Evolutionary conservation across 306 rosid species (phyloP), one percentile per base, ranked within the genome.

Genomic region (Acacia confusa): DNA sequence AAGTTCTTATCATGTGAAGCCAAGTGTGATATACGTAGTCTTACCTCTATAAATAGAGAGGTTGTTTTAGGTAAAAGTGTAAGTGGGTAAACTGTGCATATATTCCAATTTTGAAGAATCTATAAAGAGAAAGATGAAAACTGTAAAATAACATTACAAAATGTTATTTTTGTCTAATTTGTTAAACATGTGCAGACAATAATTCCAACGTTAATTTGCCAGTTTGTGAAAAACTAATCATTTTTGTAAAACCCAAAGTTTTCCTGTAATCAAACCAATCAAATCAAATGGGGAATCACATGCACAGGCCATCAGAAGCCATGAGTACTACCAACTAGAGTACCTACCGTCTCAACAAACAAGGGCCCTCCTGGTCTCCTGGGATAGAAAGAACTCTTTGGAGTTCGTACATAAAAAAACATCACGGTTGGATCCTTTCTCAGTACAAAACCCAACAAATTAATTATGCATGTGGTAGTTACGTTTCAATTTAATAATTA

Each of bases 271-370:
- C 9, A 57, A 57, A 22, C 28, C 64, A n/a, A 57, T n/a, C 28
- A 22, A n/a, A 57, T 57, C 64, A 57, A 57, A 22, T 3, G 64
- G 30, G 30, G 15, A 75, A 22, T 71, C 68, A 75, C 71, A 72
- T 77, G 89, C 84, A 67, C 30, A 76, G 41, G 41, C 84, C 70
- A 70, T 48, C 80, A 72, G 72, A 43, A 71, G 70, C 73, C 67
- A 69, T 66, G 50, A 65, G 38, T 50, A 71, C 84, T 81, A 84
- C 81, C 78, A 52, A 40, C 28, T 53, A 66, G 81, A 52, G 91
- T 82, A 84, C 85, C 78, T 69, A 71, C 73, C 13, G 7, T 43
- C 30, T 32, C 7, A 69, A 22, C 32, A 69, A 40, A 73, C 57
- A 76, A 79, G 79, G 86, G 38, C 52, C 81, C 81, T 53, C 52